Evolutionary conservation across 768 basidiomycete genomes (phyloP).

Genomic region (Agaricus bisporus): DNA sequence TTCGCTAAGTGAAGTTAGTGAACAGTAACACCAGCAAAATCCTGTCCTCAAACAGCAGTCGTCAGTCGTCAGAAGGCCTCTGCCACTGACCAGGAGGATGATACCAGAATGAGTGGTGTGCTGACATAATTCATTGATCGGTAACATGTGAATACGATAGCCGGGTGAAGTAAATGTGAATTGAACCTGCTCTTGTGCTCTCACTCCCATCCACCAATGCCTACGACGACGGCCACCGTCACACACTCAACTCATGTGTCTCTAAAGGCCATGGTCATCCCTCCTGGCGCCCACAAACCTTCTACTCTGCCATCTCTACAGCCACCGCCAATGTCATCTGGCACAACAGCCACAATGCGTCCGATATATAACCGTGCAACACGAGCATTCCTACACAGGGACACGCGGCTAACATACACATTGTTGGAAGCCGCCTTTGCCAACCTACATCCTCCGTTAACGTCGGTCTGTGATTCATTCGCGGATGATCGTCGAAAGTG

Average conservation of each 20-base stretch:
- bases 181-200: background rate
- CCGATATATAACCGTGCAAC: constrained; percentile 75
- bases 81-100: no score
- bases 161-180: constrained; percentile 1
- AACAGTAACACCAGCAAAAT: no score
- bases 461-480: constrained; percentile 30
- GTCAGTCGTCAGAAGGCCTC: no score
- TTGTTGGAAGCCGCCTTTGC: constrained; percentile 66
- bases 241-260: constrained; percentile 6
- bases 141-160: constrained; percentile 12
- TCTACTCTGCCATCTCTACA: background rate
- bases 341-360: constrained; percentile 46
- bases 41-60: no score
- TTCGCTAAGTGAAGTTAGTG: no score
- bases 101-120: no score
- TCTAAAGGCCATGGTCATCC: constrained; percentile 8
- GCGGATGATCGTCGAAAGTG: constrained; percentile 67
- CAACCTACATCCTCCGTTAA: constrained; percentile 39
- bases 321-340: constrained; percentile 1
- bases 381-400: constrained; percentile 71
- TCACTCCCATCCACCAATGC: constrained; percentile 9
- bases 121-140: constrained; percentile 10
- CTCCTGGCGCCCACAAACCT: background rate
- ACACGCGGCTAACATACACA: constrained; percentile 58
- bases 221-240: constrained; percentile 13